Evolutionary conservation across 148 eudicot genomes (phyloP), one percentile per base, ranked within the genome.

Genomic region (Suaeda aralocaspica): DNA sequence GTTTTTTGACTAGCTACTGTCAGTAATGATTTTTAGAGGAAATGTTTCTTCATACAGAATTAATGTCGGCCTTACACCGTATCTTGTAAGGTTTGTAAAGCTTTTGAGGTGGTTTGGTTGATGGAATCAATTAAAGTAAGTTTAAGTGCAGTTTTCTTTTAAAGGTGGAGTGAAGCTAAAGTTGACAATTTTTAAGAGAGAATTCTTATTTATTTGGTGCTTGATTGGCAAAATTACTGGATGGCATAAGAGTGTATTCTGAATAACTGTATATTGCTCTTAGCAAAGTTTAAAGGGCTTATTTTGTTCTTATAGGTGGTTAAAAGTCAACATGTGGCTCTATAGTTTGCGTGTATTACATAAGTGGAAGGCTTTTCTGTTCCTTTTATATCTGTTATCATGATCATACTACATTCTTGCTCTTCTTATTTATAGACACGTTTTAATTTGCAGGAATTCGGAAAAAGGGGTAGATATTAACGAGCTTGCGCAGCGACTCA

Each of bases 381-480:
- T 7, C 22, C 28, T n/a, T 6, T 68, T 15, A 29, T 36, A 18
- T 31, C 39, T 4, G 29, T 13, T 36, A 16, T 48, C 59, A 46
- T 68, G 25, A n/a, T 2, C 9, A 11, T 56, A 26, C 16, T 58
- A 30, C 18, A 29, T 66, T 36, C 14, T 29, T 59, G 42, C 14
- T 15, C 30, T 26, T 24, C 53, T 28, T 63, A 59, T 9, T 26
- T 6, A 18, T 58, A 24, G 21, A 9, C 49, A 28, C 21, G 18
- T 58, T 57, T 33, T 21, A 21, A 22, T 22, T 16, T 73, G 33
- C 69, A 78, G 81, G 66, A 64, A 72, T 64, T 69, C 64, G 60
- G 96, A 82, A 29, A 68, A 49, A 66, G 98, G 98, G 51, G 85
- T 84, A 36, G 88, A 87, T 62, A 66, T 74, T 55, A 70, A 74